Evolutionary conservation across 805 yeast species (phyloP).

Genomic region (Kazachstania psychrophila): DNA sequence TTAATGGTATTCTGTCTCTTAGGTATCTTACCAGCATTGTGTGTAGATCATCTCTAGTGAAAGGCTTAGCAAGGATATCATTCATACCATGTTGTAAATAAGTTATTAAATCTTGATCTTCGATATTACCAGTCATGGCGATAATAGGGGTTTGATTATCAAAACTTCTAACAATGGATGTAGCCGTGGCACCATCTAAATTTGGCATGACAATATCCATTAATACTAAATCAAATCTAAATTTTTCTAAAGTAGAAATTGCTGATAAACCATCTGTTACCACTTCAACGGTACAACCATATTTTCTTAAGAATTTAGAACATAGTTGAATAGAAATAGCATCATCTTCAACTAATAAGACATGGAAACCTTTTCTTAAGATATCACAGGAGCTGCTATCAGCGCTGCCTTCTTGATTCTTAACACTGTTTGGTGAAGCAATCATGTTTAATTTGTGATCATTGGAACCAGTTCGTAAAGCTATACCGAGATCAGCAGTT

Average conservation of each 20-base stretch:
- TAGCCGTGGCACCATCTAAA: conserved; percentile 82
- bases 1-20: conserved; percentile 37
- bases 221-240: conserved; percentile 63
- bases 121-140: conserved; percentile 88
- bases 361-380: conserved; percentile 51
- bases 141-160: conserved; percentile 83
- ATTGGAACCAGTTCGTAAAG: too few species aligned
- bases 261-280: conserved; percentile 91
- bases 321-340: conserved; percentile 76
- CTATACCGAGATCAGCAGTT: background rate
- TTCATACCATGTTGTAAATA: conserved; percentile 85
- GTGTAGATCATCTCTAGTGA: conserved; percentile 77
- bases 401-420: conserved; percentile 5
- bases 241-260: conserved; percentile 61
- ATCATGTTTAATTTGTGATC: too few species aligned
- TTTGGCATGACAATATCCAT: conserved; percentile 91
- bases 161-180: conserved; percentile 77
- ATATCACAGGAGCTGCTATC: background rate
- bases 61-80: conserved; percentile 89
- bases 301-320: conserved; percentile 69
- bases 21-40: conserved; percentile 69
- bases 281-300: conserved; percentile 87
- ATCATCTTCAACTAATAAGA: conserved; percentile 71
- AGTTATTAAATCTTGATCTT: conserved; percentile 69
- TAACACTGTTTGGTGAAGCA: background rate